phyloP scores from a whole-genome alignment of 306 rosid genomes.

The Phaseolus lunatus region DNA sequence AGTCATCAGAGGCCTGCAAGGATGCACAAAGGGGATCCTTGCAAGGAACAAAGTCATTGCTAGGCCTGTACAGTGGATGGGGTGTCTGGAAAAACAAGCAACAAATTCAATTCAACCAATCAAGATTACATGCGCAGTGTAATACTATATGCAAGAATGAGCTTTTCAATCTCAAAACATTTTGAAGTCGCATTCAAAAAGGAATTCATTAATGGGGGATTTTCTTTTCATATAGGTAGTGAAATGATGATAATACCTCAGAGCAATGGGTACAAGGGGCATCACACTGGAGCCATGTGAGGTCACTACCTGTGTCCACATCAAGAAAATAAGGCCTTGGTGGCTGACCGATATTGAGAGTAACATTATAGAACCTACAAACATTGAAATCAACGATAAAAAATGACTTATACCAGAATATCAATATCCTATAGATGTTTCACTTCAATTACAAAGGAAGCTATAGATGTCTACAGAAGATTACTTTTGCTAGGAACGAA shows the following conservation, averaged over 20 bases:
- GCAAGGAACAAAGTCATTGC: conserved; percentile 75
- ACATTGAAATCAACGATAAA: neutral
- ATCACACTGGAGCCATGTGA: conserved; percentile 98
- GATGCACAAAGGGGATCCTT: conserved; percentile 75
- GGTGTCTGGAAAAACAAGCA: conserved; percentile 64
- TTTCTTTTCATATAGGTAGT: conserved; percentile 3
- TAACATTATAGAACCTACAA: conserved; percentile 84
- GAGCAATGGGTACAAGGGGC: conserved; percentile 81
- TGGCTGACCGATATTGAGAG: conserved; percentile 83
- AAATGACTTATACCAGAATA: neutral
- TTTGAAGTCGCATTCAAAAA: conserved; percentile 16
- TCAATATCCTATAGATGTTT: conserved; percentile 13
- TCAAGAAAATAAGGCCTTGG: conserved; percentile 89
- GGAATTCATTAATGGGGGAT: neutral
- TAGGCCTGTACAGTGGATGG: conserved; percentile 79
- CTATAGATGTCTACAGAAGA: neutral
- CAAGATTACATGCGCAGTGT: neutral
- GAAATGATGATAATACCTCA: conserved; percentile 70
- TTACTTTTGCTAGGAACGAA: neutral
- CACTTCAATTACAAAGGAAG: neutral
- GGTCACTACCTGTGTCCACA: conserved; percentile 96
- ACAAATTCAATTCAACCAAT: conserved; percentile 22
- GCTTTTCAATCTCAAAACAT: neutral
- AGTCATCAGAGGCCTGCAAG: conserved; percentile 60
- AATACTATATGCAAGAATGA: neutral